Evolutionary conservation across 2,329 filamentous ascomycete genomes (phyloP), one percentile per base, ranked within the genome.

Genomic region (Salinomyces thailandicus): DNA sequence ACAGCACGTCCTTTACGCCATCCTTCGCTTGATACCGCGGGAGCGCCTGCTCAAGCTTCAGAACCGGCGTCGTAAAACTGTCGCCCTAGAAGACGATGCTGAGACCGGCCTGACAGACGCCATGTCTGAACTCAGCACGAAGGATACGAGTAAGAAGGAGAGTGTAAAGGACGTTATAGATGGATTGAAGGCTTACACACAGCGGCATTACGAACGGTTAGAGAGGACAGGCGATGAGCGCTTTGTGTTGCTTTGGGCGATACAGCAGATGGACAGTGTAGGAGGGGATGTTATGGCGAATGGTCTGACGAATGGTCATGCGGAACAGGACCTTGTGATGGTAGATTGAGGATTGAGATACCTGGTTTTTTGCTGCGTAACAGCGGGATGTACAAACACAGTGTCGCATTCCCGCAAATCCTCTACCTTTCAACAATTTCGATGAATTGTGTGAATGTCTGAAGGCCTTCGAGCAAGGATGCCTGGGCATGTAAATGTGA

Each of bases 151-250:
- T 17, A 73, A 76, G 45, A 73, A 76, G 45, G 72, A 73, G 57
- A 83, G 77, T 45, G 59, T 94, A 52, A 83, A 82, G 56, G 86
- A 94, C 52, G 78, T 98, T 3, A 60, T 95, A 26, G 81, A 89
- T 48, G 89, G 81, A n/a, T 68, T 98, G 40, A 79, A 77, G 49
- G 83, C 81, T 12, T 96, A 98, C 58, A 94, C 87, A 0, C 86
- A 96, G 61, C 74, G 87, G 46, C 91, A 98, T 60, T 95, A 93
- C 60, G 81, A 80, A 60, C 73, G 89, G 37, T 73, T 91, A 49
- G 87, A 94, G 58, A 89, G 93, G 54, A 65, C 95, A 50, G 77
- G 87, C 27, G 89, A 96, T 57, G 91, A 96, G 66, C 93, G 87
- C 55, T 96, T 87, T 62, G 63, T 98, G 52, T 75, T 96, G 27